Evolutionary conservation across 208 protist genomes (phyloP), one percentile per base, ranked within the genome.

Genomic region (Leptomonas pyrrhocoris): DNA sequence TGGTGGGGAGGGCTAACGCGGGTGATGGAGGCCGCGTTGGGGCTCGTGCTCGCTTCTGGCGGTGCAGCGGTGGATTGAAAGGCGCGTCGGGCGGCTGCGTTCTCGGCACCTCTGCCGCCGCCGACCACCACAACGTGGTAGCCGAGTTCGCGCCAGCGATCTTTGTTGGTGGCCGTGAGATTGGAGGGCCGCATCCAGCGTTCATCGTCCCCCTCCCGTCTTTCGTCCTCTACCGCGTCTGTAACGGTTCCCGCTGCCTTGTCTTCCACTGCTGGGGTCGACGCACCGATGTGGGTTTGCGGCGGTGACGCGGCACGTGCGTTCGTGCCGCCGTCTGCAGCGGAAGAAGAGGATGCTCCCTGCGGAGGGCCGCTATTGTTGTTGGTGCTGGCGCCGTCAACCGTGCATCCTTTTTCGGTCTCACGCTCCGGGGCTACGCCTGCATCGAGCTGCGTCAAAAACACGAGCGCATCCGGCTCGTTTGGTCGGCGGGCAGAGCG

Each of bases 51-150:
- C 19, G 16, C 18, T 43, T 48, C 43, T 0, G n/a, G 28, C 34
- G 45, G 25, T 16, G 56, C 30, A 15, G 62, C 31, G 0, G 56
- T 46, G 27, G 49, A 12, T 1, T 45, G 45, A 16, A 56, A 51
- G 2, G 58, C 58, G 9, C 68, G 68, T 19, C 46, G 59, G 18
- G 56, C 68, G 4, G 30, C 53, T 2, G 45, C 43, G 2, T 40
- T 40, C 51, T 59, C 46, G n/a, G 13, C 23, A 19, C 16, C 59
- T 16, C 40, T 4, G 16, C 50, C 51, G 21, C 68, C 77, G 31
- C 80, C 81, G 12, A 94, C 81, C 40, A 88, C 83, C 9, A 90
- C 79, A 13, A 86, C 84, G 23, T 86, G 79, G 72, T 95, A 95
- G 55, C 90, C 90, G 3, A 95, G 63, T 74, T 90, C 86, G 4